Conservation (phyloP, 2,329 filamentous ascomycete genomes). For the Exophiala alcalophila region DNA sequence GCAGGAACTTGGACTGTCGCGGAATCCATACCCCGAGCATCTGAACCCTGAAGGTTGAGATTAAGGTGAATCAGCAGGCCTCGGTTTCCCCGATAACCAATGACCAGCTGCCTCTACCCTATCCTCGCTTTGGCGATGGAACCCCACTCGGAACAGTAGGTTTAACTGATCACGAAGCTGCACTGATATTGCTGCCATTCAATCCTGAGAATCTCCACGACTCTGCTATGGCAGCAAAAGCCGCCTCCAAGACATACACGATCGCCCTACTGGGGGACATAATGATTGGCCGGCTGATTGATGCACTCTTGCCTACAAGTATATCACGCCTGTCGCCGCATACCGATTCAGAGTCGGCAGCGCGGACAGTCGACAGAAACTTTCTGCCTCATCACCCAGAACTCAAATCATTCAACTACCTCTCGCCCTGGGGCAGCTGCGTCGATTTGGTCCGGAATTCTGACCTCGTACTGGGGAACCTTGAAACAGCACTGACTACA, state of each 20-base stretch:
- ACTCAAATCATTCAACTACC: constrained; percentile 30
- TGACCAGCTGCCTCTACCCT: too few species aligned
- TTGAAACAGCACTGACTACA: constrained; percentile 41
- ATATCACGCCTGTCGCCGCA: constrained; percentile 25
- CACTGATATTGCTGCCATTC: too few species aligned
- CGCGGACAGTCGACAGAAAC: constrained; percentile 26
- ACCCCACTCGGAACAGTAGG: too few species aligned
- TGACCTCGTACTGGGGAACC: constrained; percentile 41
- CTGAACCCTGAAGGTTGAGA: neutral
- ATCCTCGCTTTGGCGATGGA: too few species aligned
- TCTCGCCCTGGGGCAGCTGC: constrained; percentile 38
- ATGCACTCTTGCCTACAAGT: constrained; percentile 37
- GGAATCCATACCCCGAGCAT: neutral
- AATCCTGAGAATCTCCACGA: neutral
- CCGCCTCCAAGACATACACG: constrained; percentile 27
- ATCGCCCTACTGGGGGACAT: constrained; percentile 40
- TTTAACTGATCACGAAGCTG: too few species aligned
- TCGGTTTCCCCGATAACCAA: too few species aligned
- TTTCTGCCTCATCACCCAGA: constrained; percentile 17
- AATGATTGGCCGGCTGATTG: constrained; percentile 44
- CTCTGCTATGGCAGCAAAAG: neutral
- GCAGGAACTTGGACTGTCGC: too few species aligned
- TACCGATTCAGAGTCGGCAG: constrained; percentile 33
- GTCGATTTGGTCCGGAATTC: constrained; percentile 35
- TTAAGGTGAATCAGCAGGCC: too few species aligned